phyloP scores from a whole-genome alignment of 2,329 filamentous ascomycete species.

The Penicillium occitanis region DNA sequence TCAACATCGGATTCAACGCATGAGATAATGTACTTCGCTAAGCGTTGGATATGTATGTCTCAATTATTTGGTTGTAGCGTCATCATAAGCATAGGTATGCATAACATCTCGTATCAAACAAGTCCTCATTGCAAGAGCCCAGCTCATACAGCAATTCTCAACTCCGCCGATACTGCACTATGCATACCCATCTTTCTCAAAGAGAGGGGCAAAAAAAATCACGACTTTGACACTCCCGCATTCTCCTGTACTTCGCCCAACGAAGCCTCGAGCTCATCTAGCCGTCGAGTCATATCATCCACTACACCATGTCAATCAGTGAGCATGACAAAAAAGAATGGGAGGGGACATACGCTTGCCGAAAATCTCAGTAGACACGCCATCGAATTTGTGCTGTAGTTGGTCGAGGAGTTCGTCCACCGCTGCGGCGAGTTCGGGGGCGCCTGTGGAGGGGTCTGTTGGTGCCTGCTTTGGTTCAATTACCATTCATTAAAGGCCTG shows the following conservation, averaged over 20 bases:
- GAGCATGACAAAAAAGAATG: background rate
- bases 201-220: background rate
- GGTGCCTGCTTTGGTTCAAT: constrained; percentile 1
- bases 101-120: background rate
- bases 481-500: background rate
- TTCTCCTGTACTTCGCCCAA: constrained; percentile 57
- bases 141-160: background rate
- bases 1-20: background rate
- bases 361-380: constrained; percentile 82
- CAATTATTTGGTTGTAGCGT: background rate
- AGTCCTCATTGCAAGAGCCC: background rate
- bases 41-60: background rate
- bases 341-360: constrained; percentile 70
- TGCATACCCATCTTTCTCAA: background rate
- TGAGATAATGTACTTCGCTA: background rate
- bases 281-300: constrained; percentile 86
- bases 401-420: constrained; percentile 86
- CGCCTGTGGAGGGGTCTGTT: constrained; percentile 25
- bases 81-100: background rate
- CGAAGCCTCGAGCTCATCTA: constrained; percentile 79
- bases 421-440: constrained; percentile 65
- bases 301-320: constrained; percentile 54
- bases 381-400: constrained; percentile 79
- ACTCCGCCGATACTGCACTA: background rate
- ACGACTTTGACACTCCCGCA: constrained; percentile 29